Evolutionary conservation across 2,329 filamentous ascomycete genomes (phyloP), one percentile per base, ranked within the genome.

Genomic region (Colletotrichum sp.): DNA sequence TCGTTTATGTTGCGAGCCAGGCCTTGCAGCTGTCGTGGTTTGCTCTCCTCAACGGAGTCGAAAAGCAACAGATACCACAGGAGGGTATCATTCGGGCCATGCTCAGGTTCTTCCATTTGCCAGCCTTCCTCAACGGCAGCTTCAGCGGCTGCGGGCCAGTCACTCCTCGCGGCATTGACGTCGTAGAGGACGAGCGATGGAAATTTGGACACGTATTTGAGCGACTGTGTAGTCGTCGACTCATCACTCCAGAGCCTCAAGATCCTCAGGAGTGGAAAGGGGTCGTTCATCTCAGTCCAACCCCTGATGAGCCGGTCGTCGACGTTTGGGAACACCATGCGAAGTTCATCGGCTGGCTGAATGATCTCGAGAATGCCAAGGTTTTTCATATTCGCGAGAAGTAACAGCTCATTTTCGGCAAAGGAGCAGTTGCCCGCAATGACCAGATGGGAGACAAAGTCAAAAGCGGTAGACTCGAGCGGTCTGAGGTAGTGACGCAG

Each of bases 311-410:
- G 81, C 8, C 86, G 83, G 77, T 91, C 88, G 52, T 78, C 87
- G 8, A 90, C 78, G 5, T 82, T 80, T 8, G 86, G 85, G 36
- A 86, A 86, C 30, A 76, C 69, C 30, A 75, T 74, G 6, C 76
- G 71, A 26, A 80, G 60, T 48, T 81, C 78, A 32, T 84, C 82
- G 2, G 79, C 77, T 2, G 85, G 85, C 75, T 88, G 84, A 16
- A 88, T 82, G 26, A 90, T 83, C 79, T 90, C 87, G 15, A 90
- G 83, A 4, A 88, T 83, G 10, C 85, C 88, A 6, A 90, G 84
- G 67, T 90, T 90, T 32, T 82, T 84, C 77, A 90, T 82, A 6
- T 84, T 79, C 0, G 86, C 78, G 36, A 90, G 80, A 22, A 79
- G 79, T 3, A 89, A 76, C 32, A 90, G 78, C 66, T 90, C 87